Evolutionary conservation across 2,329 filamentous ascomycete genomes (phyloP), one percentile per base, ranked within the genome.

Genomic region (Teratosphaeria viscida): DNA sequence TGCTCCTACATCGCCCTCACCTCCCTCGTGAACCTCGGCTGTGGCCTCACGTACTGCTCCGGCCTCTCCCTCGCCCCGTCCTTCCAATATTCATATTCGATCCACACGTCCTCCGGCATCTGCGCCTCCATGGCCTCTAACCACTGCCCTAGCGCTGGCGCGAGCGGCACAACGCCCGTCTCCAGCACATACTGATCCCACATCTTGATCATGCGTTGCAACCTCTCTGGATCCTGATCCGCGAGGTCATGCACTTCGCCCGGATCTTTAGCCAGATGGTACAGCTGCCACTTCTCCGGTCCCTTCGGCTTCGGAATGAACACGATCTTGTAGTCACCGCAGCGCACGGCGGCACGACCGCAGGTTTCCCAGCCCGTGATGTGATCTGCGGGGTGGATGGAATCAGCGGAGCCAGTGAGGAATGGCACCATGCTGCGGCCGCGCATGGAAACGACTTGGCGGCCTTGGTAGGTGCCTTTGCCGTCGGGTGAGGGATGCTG

Each of bases 61-160:
- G 71, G 71, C 54, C 71, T 63, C 26, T 74, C 71, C 37, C 79
- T 72, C 3, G 79, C 79, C 0, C 80, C 80, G 3, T 77, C 74
- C 61, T 81, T 80, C 82, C 82, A 86, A 63, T 85, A 85, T 70
- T 85, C 82, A 68, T 84, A 85, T 72, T 85, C 82, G 72, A 85
- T 85, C 83, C 82, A 85, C 6, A 79, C 81, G 66, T 85, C 83
- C 69, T 86, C 82, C 0, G 80, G 80, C 83, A 85, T 85, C 75
- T 85, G 82, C 61, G 80, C 82, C 70, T 86, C 83, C 65, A 81
- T 83, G 0, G 82, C 82, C 59, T 81, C 81, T 57, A 86, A 73
- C 73, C 80, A 85, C 2, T 79, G 73, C 0, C 83, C 83, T 52
- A 85, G 69, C 62, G 82, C 82, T 1, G 81, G 83, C 56, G 79